Base-by-base conservation (phyloP, 2,329 filamentous ascomycete genomes). In the Aspergillus calidoustus region DNA sequence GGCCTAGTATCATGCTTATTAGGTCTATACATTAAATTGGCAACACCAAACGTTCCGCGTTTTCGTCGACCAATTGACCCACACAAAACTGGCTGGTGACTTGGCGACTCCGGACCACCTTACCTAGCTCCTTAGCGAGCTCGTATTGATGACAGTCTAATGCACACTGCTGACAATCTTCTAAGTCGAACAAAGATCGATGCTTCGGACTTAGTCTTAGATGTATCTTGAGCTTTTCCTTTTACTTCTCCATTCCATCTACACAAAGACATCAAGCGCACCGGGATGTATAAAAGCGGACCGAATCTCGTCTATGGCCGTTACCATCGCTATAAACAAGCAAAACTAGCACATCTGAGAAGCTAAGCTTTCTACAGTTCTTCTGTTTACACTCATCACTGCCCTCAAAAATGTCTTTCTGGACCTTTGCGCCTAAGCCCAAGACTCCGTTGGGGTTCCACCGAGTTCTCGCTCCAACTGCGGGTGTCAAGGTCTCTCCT, bases 401-500 rank as follows among this genome's bases (percentile, higher is more conserved):
- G 13, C 34, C 34, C 9, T 5, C 11, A 22, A 59, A 55, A 38
- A 55, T 54, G 52, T 53, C 50, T 47, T 63, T 63, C 48, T 53
- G 43, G 41, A 53, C 54, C 3, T 44, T 57, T 9, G 61, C 54
- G 7, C 59, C 62, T 4, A 64, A 59, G 31, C 62, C 62, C 23
- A 58, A 61, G 43, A 44, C 7, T 30, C 72, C 79, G 6, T 77
- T 86, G 53, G 84, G 82, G 46, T 81, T 79, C 67, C 83, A 86
- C 69, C 79, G 83, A 22, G 74, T 84, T 17, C 78, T 86, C 6
- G 79, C 83, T 3, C 81, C 83, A 7, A 79, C 78, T 0, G 84
- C 83, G 0, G 81, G 79, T 19, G 77, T 86, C 15, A 79, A 81
- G 51, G 84, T 86, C 17, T 83, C 79, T 25, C 83, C 84, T 38